A percentile compares a stretch with the other conserved stretches of the same genome.
Evolutionary conservation across 169 alveolate species (phyloP).

Genomic region (Cryptosporidium muris): DNA sequence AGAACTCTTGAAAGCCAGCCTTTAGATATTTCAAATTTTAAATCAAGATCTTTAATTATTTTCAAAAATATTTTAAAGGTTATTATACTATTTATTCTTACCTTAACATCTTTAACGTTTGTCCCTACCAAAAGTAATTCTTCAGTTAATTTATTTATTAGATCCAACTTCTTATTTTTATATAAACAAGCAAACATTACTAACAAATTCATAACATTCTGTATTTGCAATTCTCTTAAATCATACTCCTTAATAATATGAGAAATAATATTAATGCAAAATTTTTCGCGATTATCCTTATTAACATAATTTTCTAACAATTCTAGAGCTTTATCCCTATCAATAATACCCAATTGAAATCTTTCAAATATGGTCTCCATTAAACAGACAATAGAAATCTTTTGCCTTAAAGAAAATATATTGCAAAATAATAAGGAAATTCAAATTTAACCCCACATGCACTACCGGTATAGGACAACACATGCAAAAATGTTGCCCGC

Average conservation of each 20-base stretch:
- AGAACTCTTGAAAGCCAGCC: neutral
- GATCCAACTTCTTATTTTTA: neutral
- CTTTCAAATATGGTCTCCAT: slow-evolving; percentile 31
- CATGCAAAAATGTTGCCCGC: too few relatives aligned
- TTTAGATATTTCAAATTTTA: neutral
- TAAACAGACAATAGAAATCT: neutral
- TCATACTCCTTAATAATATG: slow-evolving; percentile 2
- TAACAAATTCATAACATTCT: neutral
- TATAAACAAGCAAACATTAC: neutral
- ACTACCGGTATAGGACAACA: too few relatives aligned
- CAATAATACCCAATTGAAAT: slow-evolving; percentile 29
- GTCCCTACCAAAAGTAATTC: slow-evolving; percentile 21
- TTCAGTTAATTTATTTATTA: neutral
- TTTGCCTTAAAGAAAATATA: neutral
- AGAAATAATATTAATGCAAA: slow-evolving; percentile 33
- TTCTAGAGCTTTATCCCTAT: slow-evolving; percentile 6
- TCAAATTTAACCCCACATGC: neutral
- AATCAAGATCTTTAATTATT: neutral
- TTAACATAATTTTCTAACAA: neutral
- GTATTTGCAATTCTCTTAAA: slow-evolving; percentile 29
- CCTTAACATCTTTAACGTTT: slow-evolving; percentile 2
- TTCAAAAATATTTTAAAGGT: slow-evolving; percentile 19
- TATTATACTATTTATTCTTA: slow-evolving; percentile 9
- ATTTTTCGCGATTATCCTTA: neutral
- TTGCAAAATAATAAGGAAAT: neutral